Evolutionary conservation across 306 rosid species (phyloP).

Genomic region (Comarum palustre): DNA sequence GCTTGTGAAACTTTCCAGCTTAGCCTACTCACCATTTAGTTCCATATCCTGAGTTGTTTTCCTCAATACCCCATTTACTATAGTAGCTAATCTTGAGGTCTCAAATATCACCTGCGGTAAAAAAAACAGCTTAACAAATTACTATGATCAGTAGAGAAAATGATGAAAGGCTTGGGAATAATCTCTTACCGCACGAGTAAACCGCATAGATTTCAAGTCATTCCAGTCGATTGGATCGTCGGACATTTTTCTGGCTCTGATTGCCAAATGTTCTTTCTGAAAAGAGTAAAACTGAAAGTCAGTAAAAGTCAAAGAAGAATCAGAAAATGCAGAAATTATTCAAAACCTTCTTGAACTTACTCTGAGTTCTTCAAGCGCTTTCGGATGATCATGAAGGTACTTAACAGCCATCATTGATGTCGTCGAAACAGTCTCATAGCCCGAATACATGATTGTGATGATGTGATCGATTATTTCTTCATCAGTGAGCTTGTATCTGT

Average conservation of each 20-base stretch:
- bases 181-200: constrained; percentile 87
- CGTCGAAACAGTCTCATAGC: constrained; percentile 95
- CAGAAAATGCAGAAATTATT: neutral
- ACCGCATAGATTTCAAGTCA: constrained; percentile 76
- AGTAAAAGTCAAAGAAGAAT: constrained; percentile 19
- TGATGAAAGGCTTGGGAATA: constrained; percentile 1
- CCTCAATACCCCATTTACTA: constrained; percentile 90
- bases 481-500: constrained; percentile 51
- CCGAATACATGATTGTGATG: constrained; percentile 78
- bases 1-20: constrained; percentile 3
- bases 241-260: constrained; percentile 62
- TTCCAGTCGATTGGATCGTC: constrained; percentile 65
- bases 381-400: constrained; percentile 85
- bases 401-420: constrained; percentile 99
- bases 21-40: constrained; percentile 60
- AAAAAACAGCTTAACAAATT: constrained; percentile 8
- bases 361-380: constrained; percentile 80
- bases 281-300: constrained; percentile 17
- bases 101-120: constrained; percentile 80
- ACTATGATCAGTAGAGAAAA: neutral
- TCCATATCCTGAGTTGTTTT: constrained; percentile 93
- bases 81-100: constrained; percentile 96
- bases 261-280: constrained; percentile 81
- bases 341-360: constrained; percentile 42
- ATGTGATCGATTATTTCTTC: constrained; percentile 84